phyloP scores from a whole-genome alignment of 2,329 filamentous ascomycete genomes.

The Neopestalotiopsis sp. region DNA sequence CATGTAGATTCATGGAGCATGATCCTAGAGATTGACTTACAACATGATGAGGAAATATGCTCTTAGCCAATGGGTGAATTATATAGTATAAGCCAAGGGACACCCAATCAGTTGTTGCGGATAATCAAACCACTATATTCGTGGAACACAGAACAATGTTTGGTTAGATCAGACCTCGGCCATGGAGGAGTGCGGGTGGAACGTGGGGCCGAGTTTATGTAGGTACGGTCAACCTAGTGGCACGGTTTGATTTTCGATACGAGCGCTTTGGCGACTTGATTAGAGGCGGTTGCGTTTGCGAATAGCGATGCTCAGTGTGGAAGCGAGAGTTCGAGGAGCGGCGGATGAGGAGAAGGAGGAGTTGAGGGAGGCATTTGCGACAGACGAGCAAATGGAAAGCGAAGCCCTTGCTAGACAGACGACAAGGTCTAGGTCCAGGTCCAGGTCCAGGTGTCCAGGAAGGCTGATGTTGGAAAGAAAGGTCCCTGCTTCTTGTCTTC shows the following conservation, averaged over 20 bases:
- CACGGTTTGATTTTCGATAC: no score
- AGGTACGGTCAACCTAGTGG: not conserved
- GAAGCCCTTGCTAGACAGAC: conserved; percentile 2
- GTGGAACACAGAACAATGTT: not conserved
- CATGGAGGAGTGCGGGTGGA: not conserved
- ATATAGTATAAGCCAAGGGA: not conserved
- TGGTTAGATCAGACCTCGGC: not conserved
- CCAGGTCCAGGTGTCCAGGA: not conserved
- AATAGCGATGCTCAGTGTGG: not conserved
- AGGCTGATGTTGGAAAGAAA: conserved; percentile 3
- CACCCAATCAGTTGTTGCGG: not conserved
- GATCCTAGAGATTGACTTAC: conserved; percentile 1
- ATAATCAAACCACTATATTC: not conserved
- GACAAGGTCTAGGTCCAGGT: not conserved
- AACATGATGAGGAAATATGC: conserved; percentile 17
- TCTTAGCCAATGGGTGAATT: not conserved
- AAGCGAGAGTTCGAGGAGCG: no score
- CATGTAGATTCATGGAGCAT: not conserved
- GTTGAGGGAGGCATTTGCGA: conserved; percentile 1
- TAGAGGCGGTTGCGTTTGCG: not conserved
- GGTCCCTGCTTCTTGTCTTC: conserved; percentile 4
- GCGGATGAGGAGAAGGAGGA: not conserved
- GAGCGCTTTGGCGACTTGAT: not conserved
- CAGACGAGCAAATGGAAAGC: not conserved
- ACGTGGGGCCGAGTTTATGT: not conserved